Percentiles rank a stretch among this genome's conserved stretches.
phyloP scores from a whole-genome alignment of 805 yeast genomes.

The Hanseniaspora hatyaiensis region DNA sequence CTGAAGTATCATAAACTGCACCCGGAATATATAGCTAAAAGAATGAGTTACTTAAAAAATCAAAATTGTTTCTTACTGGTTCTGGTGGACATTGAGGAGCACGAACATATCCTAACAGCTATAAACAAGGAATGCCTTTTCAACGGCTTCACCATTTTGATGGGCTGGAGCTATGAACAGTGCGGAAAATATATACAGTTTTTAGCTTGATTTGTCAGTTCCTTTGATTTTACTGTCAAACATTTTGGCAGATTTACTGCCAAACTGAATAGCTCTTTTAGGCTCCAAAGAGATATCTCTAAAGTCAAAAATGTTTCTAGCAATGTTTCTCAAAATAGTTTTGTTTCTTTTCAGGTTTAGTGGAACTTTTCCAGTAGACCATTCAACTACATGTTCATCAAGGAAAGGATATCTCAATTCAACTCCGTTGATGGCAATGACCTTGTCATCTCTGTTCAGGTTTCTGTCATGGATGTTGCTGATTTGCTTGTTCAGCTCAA shows the following conservation, averaged over 20 bases:
- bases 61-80: slow-evolving; percentile 45
- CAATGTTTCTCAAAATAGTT: slow-evolving; percentile 49
- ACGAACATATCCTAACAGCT: slow-evolving; percentile 35
- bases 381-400: slow-evolving; percentile 47
- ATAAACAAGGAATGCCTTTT: slow-evolving; percentile 33
- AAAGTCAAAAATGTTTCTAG: slow-evolving; percentile 37
- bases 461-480: slow-evolving; percentile 65
- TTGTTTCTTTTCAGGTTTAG: slow-evolving; percentile 43
- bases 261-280: slow-evolving; percentile 93
- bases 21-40: slow-evolving; percentile 59
- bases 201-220: slow-evolving; percentile 39
- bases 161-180: slow-evolving; percentile 41
- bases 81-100: slow-evolving; percentile 56
- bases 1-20: slow-evolving; percentile 63
- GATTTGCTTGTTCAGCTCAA: slow-evolving; percentile 60
- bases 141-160: slow-evolving; percentile 33
- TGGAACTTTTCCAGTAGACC: slow-evolving; percentile 38
- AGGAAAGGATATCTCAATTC: slow-evolving; percentile 83
- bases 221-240: slow-evolving; percentile 65
- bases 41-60: slow-evolving; percentile 37
- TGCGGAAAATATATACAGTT: slow-evolving; percentile 38
- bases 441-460: slow-evolving; percentile 85
- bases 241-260: slow-evolving; percentile 90
- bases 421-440: slow-evolving; percentile 72
- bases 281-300: slow-evolving; percentile 55